Conservation (phyloP, 768 basidiomycete species). For the Termitomyces sp. region DNA sequence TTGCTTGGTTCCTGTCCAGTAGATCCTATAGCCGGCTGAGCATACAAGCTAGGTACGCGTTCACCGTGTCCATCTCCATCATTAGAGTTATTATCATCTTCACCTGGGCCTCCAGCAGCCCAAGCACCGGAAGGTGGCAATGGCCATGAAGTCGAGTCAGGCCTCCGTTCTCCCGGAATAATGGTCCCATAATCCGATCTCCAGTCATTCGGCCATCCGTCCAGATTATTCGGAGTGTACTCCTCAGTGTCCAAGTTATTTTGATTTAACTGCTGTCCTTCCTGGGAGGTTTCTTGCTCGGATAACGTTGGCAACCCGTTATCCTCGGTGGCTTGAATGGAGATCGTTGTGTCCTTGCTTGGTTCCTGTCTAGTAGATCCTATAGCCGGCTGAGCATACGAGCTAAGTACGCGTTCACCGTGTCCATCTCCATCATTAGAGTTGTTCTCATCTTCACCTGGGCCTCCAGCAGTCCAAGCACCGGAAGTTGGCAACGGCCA, state of each 20-base stretch:
- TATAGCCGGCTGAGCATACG: neutral
- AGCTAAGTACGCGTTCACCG: neutral
- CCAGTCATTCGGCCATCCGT: neutral
- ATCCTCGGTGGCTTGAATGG: neutral
- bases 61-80: neutral
- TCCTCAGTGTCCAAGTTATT: neutral
- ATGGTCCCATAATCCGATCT: neutral
- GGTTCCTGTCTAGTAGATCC: neutral
- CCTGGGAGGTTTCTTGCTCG: neutral
- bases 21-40: neutral
- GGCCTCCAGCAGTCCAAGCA: neutral
- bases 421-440: neutral
- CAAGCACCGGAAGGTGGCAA: neutral
- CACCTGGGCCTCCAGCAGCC: neutral
- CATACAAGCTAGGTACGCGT: neutral
- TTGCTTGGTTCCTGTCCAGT: neutral
- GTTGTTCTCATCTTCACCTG: neutral
- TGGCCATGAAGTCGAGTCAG: neutral
- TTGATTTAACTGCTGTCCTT: neutral
- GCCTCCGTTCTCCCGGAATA: neutral
- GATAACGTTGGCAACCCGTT: neutral
- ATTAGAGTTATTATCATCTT: neutral
- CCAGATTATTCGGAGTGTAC: neutral
- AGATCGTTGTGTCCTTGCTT: neutral
- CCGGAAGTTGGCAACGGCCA: neutral